Evolutionary conservation across 2,329 filamentous ascomycete species (phyloP).

Genomic region (Alternaria conjuncta): DNA sequence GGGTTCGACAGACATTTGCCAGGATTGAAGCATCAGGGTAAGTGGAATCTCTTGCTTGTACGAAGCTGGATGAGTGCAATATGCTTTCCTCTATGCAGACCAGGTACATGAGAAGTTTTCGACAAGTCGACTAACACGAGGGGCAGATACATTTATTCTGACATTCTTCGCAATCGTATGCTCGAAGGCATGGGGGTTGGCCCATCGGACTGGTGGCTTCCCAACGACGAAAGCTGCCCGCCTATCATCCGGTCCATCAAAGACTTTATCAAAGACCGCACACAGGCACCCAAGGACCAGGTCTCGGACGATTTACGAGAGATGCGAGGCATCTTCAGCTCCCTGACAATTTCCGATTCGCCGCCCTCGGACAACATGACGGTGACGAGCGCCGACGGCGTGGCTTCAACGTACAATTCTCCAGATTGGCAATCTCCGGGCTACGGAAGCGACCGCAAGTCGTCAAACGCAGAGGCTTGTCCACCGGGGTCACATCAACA

Average conservation of each 20-base stretch:
- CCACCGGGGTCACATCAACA: conserved; percentile 13
- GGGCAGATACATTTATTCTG: conserved; percentile 80
- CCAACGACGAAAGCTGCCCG: conserved; percentile 77
- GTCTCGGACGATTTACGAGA: conserved; percentile 71
- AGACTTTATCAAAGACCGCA: conserved; percentile 80
- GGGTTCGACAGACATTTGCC: conserved; percentile 81
- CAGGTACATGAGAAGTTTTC: not conserved
- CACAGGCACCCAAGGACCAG: conserved; percentile 57
- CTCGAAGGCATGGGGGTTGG: conserved; percentile 76
- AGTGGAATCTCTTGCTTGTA: conserved; percentile 43
- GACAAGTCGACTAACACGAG: conserved; percentile 12
- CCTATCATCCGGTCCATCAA: conserved; percentile 78
- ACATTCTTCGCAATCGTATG: conserved; percentile 75
- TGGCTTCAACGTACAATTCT: conserved; percentile 26
- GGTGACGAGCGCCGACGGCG: conserved; percentile 33
- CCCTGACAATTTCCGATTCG: conserved; percentile 47
- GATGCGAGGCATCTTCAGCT: conserved; percentile 71
- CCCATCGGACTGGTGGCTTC: conserved; percentile 86
- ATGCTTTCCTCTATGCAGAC: not conserved
- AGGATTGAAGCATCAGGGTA: conserved; percentile 80
- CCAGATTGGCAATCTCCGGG: conserved; percentile 30
- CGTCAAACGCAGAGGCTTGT: conserved; percentile 23
- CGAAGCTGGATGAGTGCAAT: not conserved
- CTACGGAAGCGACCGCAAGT: conserved; percentile 30
- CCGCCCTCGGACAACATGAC: conserved; percentile 38